Percentiles rank a stretch among this genome's conserved stretches.
phyloP scores from a whole-genome alignment of 2,329 filamentous ascomycete genomes.

The Fusarium sp. region DNA sequence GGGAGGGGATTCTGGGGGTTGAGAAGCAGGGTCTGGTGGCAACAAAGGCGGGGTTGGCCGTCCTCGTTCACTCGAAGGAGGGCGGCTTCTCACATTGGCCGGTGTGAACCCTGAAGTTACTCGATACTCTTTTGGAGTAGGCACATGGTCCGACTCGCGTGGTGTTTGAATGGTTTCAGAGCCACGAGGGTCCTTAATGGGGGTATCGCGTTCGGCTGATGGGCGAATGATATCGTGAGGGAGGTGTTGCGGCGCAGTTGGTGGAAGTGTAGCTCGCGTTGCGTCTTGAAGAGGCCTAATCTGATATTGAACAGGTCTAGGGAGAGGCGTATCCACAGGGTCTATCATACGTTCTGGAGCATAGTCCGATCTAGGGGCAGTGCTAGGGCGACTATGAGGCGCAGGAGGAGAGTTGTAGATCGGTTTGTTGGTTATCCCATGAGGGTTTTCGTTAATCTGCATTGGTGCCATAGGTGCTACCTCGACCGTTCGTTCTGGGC shows the following conservation, averaged over 20 bases:
- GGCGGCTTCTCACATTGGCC: slow-evolving; percentile 47
- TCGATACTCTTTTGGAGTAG: slow-evolving; percentile 44
- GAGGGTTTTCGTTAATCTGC: slow-evolving; percentile 4
- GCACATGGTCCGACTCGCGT: slow-evolving; percentile 45
- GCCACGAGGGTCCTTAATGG: slow-evolving; percentile 25
- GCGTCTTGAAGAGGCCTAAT: slow-evolving; percentile 8
- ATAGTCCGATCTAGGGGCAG: slow-evolving; percentile 27
- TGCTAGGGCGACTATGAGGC: slow-evolving; percentile 6
- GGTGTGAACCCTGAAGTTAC: slow-evolving; percentile 48
- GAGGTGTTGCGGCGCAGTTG: slow-evolving; percentile 17
- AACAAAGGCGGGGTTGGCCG: slow-evolving; percentile 45
- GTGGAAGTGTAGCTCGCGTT: slow-evolving; percentile 29
- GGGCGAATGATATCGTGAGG: slow-evolving; percentile 36
- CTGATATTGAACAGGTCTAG: slow-evolving; percentile 16
- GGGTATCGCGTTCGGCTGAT: slow-evolving; percentile 36
- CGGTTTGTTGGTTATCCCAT: slow-evolving; percentile 6
- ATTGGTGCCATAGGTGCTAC: slow-evolving; percentile 17
- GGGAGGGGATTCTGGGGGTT: slow-evolving; percentile 29
- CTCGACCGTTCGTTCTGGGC: slow-evolving; percentile 11
- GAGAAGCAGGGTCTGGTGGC: slow-evolving; percentile 46
- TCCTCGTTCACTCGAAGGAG: slow-evolving; percentile 44
- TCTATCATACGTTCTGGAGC: slow-evolving; percentile 37
- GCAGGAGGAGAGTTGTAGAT: not conserved
- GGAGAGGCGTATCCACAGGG: slow-evolving; percentile 19
- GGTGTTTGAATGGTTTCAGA: slow-evolving; percentile 23